Evolutionary conservation across 2,329 filamentous ascomycete species (phyloP).

Genomic region (Hypomyces rosellus): DNA sequence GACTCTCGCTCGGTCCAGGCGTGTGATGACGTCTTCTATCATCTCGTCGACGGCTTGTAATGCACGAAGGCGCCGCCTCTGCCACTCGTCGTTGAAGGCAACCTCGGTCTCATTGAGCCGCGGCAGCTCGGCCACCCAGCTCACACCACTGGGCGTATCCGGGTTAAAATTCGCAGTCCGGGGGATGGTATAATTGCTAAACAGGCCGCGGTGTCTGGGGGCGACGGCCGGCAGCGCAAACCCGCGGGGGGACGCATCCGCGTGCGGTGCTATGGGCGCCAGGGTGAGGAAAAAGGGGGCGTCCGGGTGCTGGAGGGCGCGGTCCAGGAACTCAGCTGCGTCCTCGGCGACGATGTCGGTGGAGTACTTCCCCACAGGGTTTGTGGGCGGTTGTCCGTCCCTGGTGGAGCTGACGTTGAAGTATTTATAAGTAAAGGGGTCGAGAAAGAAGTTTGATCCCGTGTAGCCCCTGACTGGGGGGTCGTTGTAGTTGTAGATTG

Average conservation of each 20-base stretch:
- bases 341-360: conserved; percentile 55
- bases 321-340: conserved; percentile 53
- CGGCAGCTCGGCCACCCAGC: conserved; percentile 39
- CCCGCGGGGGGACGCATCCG: conserved; percentile 12
- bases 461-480: conserved; percentile 55
- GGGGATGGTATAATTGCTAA: conserved; percentile 53
- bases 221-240: conserved; percentile 51
- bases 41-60: conserved; percentile 52
- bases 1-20: conserved; percentile 29
- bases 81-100: conserved; percentile 44
- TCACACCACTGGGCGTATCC: conserved; percentile 36
- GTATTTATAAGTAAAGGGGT: conserved; percentile 35
- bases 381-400: conserved; percentile 20
- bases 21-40: conserved; percentile 38
- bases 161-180: conserved; percentile 63
- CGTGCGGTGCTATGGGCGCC: conserved; percentile 62
- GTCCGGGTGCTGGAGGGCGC: conserved; percentile 42
- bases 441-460: conserved; percentile 35
- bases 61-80: conserved; percentile 43
- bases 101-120: conserved; percentile 36
- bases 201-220: conserved; percentile 56
- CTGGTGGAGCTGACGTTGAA: conserved; percentile 39
- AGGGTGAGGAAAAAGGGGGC: conserved; percentile 63
- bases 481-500: conserved; percentile 52
- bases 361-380: conserved; percentile 28